Evolutionary conservation across 441 rosid species (phyloP), one percentile per base, ranked within the genome.

Genomic region (Bruguiera hainesii): DNA sequence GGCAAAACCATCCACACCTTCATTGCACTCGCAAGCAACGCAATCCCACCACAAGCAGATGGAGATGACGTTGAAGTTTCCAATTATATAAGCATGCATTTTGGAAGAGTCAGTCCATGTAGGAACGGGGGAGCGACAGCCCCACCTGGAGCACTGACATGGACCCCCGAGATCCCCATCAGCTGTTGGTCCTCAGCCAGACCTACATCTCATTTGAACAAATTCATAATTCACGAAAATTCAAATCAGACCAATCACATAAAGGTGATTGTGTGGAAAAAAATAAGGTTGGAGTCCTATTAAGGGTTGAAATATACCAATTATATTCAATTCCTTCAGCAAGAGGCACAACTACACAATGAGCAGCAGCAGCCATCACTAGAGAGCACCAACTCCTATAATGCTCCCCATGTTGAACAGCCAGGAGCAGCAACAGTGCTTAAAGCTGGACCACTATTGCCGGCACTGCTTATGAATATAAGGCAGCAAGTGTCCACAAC

Each of bases 81-180:
- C 26, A 26, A 1, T 26, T 26, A 26, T 26, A 26, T 26, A 26
- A 26, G 26, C 26, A 26, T 26, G 26, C 26, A 26, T 26, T 26
- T 26, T 26, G 1, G 26, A 26, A 26, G 26, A 26, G 26, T 26
- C 26, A 26, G 26, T 26, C 26, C 26, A 26, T 68, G 90, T 93
- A 75, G 98, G 96, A 56, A 96, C 98, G 53, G 99, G 53, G 98
- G 97, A 76, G 97, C 93, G 76, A 96, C 90, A 71, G 98, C 99
- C 66, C 91, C 97, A 73, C 98, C 97, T 81, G 97, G 98, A 74
- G 98, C 99, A 87, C 99, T 89, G 63, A 93, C 73, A 81, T 84
- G 81, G 71, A 96, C 97, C 97, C 70, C 98, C 98, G 71, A 96
- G 85, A 85, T 96, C 97, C 48, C 98, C 99, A 82, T 96, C 99